Base-by-base conservation (phyloP, 2,329 filamentous ascomycete genomes). In the Stachybotrys elegans region DNA sequence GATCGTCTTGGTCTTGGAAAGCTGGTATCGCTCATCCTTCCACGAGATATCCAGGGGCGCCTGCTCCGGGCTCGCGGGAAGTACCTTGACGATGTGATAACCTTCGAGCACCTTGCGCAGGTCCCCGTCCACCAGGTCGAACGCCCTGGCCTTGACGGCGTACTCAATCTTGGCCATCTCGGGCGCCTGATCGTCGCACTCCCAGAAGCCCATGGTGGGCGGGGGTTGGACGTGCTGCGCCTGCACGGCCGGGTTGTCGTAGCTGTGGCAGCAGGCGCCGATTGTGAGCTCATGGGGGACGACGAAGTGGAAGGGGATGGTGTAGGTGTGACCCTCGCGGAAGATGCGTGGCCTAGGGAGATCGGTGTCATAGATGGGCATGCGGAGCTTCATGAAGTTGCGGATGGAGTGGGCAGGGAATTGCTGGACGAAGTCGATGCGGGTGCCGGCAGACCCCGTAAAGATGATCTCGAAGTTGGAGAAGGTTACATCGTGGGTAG, bases 251-350 rank as follows among this genome's bases (percentile, higher is more conserved):
- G 65, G 61, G 32, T 66, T 66, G 32, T 65, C 61, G 43, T 70
- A 67, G 22, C 58, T 52, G 62, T 81, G 77, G 52, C 64, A 72
- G 66, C 78, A 81, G 16, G 77, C 75, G 46, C 69, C 70, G 40
- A 80, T 65, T 16, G 77, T 80, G 47, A 81, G 71, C 43, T 79
- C 71, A 50, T 68, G 66, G n/a, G 78, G 78, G 14, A 81, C 70
- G 46, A 81, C 71, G 50, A 81, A 81, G 62, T 77, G 62, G 63
- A 81, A 78, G n/a, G 77, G 77, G 20, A 81, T 59, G 13, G 55
- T 68, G 59, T 78, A 76, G 21, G 65, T 67, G 49, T 58, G 58
- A 3, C 69, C 73, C n/a, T 68, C 64, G 57, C 72, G 63, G 47
- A 79, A 72, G 22, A 77, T 54, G 25, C 69, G 63, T 17, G 70